Percentiles rank a stretch among this genome's conserved stretches.
phyloP scores from a whole-genome alignment of 202 grass and related monocot species.

The Schoenoplectus triqueter region DNA sequence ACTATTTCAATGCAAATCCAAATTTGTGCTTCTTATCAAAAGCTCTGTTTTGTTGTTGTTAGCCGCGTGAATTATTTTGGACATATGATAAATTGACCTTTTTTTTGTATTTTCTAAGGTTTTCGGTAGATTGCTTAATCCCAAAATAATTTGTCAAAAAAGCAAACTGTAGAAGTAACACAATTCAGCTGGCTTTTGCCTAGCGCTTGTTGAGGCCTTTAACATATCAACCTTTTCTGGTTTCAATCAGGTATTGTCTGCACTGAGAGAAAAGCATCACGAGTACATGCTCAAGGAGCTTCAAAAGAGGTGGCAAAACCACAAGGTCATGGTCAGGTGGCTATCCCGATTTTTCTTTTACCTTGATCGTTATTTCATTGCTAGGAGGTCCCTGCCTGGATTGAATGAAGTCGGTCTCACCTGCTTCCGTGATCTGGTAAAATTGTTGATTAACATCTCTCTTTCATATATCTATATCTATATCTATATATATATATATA shows the following conservation, averaged over 20 bases:
- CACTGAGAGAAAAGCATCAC: conserved; percentile 91
- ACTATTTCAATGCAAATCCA: not conserved
- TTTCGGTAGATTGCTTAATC: not conserved
- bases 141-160: conserved; percentile 11
- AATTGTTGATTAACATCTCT: conserved; percentile 8
- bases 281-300: conserved; percentile 93
- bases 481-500: not conserved
- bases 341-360: conserved; percentile 96
- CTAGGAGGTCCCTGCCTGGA: conserved; percentile 75
- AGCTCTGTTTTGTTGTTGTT: not conserved
- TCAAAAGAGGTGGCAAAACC: conserved; percentile 83
- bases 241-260: conserved; percentile 73
- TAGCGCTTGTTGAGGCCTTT: not conserved
- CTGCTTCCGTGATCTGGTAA: conserved; percentile 83
- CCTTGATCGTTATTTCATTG: conserved; percentile 98
- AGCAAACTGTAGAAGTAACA: not conserved
- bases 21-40: not conserved
- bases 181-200: not conserved
- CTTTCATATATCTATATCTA: not conserved
- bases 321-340: conserved; percentile 99
- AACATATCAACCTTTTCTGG: not conserved
- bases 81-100: not conserved
- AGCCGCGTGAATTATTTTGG: not conserved
- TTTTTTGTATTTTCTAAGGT: not conserved
- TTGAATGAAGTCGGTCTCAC: conserved; percentile 90